Conservation (phyloP, 2,329 filamentous ascomycete genomes). For the Thelonectria blattea region DNA sequence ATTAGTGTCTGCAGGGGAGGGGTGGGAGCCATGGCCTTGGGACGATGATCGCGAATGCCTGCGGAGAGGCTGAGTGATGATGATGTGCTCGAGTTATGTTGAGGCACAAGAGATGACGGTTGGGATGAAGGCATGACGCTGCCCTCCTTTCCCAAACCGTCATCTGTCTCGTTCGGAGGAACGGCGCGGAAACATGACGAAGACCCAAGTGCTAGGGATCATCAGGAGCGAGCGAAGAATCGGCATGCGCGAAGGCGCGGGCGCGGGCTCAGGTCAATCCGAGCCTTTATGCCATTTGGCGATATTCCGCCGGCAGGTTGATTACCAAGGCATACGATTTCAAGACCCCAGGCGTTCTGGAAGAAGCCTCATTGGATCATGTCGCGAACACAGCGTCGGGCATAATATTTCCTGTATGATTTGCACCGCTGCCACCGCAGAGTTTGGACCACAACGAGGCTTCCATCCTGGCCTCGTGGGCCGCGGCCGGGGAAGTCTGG, state of each 20-base stretch:
- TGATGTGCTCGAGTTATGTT: constrained; percentile 20
- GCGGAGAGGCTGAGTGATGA: constrained; percentile 15
- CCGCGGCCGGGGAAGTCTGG: constrained; percentile 18
- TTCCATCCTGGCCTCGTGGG: constrained; percentile 5
- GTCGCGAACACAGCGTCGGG: constrained; percentile 21
- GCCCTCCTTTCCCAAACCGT: background rate
- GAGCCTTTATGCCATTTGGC: constrained; percentile 12
- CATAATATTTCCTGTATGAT: constrained; percentile 8
- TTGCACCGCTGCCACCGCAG: constrained; percentile 30
- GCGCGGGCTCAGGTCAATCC: background rate
- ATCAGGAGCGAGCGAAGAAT: constrained; percentile 18
- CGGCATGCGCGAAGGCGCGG: constrained; percentile 6
- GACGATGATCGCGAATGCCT: constrained; percentile 16
- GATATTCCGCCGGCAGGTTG: constrained; percentile 10
- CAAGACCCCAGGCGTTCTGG: background rate
- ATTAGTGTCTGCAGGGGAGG: constrained; percentile 30
- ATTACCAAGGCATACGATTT: background rate
- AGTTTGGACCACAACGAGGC: constrained; percentile 14
- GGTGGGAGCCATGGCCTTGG: constrained; percentile 27
- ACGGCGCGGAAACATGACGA: constrained; percentile 1
- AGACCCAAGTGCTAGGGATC: background rate
- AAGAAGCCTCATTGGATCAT: constrained; percentile 23
- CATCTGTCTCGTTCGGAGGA: background rate
- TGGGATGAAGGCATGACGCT: background rate
- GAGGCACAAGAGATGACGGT: constrained; percentile 19